Evolutionary conservation across 441 rosid species (phyloP).

Genomic region (Pelargonium cotyledonis): DNA sequence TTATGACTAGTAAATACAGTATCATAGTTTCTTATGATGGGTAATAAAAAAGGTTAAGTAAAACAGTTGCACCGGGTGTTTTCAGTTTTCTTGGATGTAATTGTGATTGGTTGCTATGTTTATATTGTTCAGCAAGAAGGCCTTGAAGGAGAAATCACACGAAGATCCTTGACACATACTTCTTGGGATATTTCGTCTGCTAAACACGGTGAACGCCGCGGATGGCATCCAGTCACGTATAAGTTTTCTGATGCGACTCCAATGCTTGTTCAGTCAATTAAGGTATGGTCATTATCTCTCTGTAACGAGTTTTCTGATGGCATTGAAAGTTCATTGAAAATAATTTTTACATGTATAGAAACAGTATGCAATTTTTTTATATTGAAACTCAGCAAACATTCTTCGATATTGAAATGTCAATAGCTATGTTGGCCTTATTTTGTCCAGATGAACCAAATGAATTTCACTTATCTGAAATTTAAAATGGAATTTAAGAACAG

Average conservation of each 20-base stretch:
- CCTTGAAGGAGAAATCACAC: slow-evolving; percentile 73
- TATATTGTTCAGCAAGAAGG: slow-evolving; percentile 56
- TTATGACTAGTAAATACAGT: too few species aligned
- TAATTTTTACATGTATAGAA: too few species aligned
- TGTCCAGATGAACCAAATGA: too few species aligned
- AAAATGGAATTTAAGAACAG: too few species aligned
- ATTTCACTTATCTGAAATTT: too few species aligned
- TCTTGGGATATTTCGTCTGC: slow-evolving; percentile 88
- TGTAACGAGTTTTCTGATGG: too few species aligned
- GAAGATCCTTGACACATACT: slow-evolving; percentile 81
- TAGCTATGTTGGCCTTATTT: too few species aligned
- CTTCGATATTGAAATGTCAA: too few species aligned
- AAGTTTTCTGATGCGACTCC: slow-evolving; percentile 88
- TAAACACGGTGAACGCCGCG: slow-evolving; percentile 78
- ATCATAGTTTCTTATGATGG: too few species aligned
- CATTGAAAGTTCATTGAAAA: too few species aligned
- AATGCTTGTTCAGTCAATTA: slow-evolving; percentile 59
- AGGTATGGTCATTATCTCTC: slow-evolving; percentile 36
- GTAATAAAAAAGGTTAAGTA: not conserved
- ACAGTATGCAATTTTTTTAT: too few species aligned
- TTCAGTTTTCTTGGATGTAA: not conserved
- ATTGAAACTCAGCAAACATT: too few species aligned
- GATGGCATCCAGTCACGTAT: slow-evolving; percentile 94
- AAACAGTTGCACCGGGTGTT: not conserved
- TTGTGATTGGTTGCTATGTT: not conserved